phyloP scores from a whole-genome alignment of 2,329 filamentous ascomycete species.

The Calycina herbarum region DNA sequence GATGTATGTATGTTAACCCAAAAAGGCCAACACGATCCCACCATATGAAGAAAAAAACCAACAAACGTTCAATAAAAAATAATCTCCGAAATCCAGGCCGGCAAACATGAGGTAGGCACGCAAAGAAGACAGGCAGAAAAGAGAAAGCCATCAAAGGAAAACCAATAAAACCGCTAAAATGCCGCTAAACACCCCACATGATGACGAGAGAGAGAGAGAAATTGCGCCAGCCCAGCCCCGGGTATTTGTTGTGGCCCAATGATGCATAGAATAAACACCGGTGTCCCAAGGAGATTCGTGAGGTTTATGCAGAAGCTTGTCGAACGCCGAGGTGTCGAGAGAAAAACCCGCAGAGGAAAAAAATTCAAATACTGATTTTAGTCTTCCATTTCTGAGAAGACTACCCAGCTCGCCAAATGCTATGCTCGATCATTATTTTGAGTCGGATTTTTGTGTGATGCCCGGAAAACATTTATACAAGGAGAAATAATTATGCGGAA shows the following conservation, averaged over 20 bases:
- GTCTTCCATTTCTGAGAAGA: neutral
- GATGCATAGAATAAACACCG: neutral
- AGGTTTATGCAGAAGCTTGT: no score
- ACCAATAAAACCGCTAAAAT: neutral
- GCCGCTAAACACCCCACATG: neutral
- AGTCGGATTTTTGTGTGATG: neutral
- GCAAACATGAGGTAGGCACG: no score
- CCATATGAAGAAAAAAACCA: no score
- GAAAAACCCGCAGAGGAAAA: neutral
- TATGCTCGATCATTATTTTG: neutral
- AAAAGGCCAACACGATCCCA: no score
- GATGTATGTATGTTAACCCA: no score
- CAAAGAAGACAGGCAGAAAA: neutral
- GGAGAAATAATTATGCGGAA: neutral
- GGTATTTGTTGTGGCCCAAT: neutral
- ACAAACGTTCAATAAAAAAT: no score
- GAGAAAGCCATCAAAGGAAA: neutral
- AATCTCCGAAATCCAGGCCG: no score
- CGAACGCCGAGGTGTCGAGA: no score
- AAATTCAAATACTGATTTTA: neutral
- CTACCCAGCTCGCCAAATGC: neutral
- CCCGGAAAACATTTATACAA: slow-evolving; percentile 1
- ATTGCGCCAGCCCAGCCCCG: neutral
- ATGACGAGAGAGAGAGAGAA: neutral
- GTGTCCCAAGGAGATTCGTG: slow-evolving; percentile 2